Evolutionary conservation across 257 asterid genomes (phyloP).

Genomic region (Nicotiana attenuata): DNA sequence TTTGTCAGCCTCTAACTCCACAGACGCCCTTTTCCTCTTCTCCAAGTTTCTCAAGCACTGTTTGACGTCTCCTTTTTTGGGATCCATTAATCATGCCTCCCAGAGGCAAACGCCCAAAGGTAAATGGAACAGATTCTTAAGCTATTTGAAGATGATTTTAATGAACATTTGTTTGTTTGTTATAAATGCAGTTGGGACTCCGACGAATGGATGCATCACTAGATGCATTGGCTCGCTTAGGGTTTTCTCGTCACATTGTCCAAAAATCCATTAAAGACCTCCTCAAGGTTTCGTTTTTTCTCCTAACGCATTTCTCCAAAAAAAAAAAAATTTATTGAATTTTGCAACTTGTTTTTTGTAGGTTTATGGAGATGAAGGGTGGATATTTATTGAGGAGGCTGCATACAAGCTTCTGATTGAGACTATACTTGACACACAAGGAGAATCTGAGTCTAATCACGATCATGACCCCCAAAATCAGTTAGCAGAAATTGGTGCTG

Average conservation of each 20-base stretch:
- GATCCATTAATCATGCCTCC: background rate
- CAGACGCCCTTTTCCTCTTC: no score
- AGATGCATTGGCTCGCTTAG: slow-evolving; percentile 50
- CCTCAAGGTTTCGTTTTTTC: slow-evolving; percentile 32
- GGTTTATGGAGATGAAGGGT: slow-evolving; percentile 42
- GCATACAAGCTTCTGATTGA: slow-evolving; percentile 38
- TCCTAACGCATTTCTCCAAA: background rate
- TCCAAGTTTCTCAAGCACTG: no score
- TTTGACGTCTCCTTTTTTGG: no score
- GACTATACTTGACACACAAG: slow-evolving; percentile 20
- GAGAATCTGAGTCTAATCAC: background rate
- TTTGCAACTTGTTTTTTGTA: background rate
- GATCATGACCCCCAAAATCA: background rate
- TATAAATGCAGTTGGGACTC: slow-evolving; percentile 24
- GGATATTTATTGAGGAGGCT: slow-evolving; percentile 45
- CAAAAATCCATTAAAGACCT: slow-evolving; percentile 24
- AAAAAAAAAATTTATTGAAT: background rate
- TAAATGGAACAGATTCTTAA: background rate
- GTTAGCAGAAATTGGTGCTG: background rate
- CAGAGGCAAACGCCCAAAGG: background rate
- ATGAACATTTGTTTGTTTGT: background rate
- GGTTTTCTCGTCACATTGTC: slow-evolving; percentile 28
- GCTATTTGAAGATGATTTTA: no score
- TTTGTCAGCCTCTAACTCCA: no score
- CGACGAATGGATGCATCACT: slow-evolving; percentile 59